Percentiles rank a stretch among this genome's conserved stretches.
Conservation (phyloP, 1,139 yeast genomes). For the Scheffersomyces parashehatae region DNA sequence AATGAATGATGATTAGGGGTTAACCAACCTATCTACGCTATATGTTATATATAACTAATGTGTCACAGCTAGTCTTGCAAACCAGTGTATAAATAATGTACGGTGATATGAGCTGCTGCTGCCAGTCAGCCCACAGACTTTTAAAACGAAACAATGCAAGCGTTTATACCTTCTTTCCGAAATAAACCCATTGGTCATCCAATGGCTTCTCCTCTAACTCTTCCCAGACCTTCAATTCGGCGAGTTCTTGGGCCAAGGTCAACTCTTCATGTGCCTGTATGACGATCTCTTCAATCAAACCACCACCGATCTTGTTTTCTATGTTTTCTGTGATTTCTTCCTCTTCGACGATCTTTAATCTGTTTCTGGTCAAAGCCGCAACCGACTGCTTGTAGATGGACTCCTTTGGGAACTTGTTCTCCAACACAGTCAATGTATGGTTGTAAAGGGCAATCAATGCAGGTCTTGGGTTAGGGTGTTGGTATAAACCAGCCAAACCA, state of each 20-base stretch:
- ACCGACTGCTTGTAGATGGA: constrained; percentile 78
- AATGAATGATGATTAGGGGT: no score
- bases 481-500: constrained; percentile 75
- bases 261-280: constrained; percentile 85
- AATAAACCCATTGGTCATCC: constrained; percentile 73
- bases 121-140: no score
- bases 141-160: no score
- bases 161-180: constrained; percentile 55
- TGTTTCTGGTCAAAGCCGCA: constrained; percentile 68
- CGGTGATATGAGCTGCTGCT: no score
- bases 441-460: constrained; percentile 71
- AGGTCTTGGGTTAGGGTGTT: constrained; percentile 86
- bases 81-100: no score
- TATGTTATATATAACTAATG: no score
- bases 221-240: constrained; percentile 68
- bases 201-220: constrained; percentile 68
- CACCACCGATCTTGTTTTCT: constrained; percentile 76
- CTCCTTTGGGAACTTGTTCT: constrained; percentile 62
- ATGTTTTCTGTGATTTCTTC: constrained; percentile 67
- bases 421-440: constrained; percentile 62
- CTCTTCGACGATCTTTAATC: constrained; percentile 65
- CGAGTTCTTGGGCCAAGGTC: constrained; percentile 65
- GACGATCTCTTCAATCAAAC: constrained; percentile 79
- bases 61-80: no score
- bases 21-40: no score